These are phyloP conservation scores for Boletales sp. DNA, from an alignment of 768 basidiomycete genomes.

Conservation along the genomic window DNA sequence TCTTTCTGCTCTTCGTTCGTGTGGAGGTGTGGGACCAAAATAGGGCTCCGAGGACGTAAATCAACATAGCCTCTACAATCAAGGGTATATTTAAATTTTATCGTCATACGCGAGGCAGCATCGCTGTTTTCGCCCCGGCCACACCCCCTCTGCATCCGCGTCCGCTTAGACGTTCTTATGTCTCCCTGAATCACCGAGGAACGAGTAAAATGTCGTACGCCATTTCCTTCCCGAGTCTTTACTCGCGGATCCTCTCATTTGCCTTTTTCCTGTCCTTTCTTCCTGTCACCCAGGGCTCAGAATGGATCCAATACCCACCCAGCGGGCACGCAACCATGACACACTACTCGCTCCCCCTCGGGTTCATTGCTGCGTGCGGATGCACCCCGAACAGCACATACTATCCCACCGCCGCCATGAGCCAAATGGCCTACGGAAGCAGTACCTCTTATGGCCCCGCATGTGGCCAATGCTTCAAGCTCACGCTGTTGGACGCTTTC, in stretches of 20 bases:
- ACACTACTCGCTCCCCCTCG: conserved; percentile 55
- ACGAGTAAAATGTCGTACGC: conserved; percentile 16
- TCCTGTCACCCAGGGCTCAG: conserved; percentile 23
- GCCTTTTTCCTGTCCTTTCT: conserved; percentile 23
- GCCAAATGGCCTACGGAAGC: conserved; percentile 76
- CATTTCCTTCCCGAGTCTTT: background rate
- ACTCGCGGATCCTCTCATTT: conserved; percentile 21
- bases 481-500: conserved; percentile 70
- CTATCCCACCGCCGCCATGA: conserved; percentile 79
- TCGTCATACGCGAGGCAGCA: background rate
- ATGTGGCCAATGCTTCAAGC: conserved; percentile 77
- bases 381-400: conserved; percentile 62
- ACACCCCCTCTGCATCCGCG: background rate
- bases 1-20: too few species aligned
- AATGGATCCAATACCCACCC: conserved; percentile 64
- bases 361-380: conserved; percentile 66
- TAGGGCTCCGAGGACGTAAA: too few species aligned
- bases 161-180: conserved; percentile 9
- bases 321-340: conserved; percentile 72
- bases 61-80: too few species aligned
- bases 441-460: conserved; percentile 67
- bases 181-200: conserved; percentile 1
- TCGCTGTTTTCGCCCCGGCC: background rate
- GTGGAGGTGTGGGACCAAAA: too few species aligned
- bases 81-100: too few species aligned